Conservation (phyloP, 2,329 filamentous ascomycete genomes). For the Colletotrichum incanum region DNA sequence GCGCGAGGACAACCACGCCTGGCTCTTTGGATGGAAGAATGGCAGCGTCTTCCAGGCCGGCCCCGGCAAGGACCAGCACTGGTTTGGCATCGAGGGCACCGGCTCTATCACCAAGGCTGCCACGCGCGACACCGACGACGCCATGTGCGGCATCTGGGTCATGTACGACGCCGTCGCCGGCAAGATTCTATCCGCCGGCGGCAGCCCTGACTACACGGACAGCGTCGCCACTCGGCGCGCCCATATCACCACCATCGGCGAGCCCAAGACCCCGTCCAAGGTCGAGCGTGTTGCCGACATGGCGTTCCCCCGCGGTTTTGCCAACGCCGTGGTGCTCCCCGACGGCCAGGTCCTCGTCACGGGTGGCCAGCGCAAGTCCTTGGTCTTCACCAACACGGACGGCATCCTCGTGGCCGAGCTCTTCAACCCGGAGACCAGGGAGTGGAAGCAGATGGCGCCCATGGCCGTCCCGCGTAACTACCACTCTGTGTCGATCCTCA, state of each 20-base stretch:
- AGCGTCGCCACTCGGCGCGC: constrained; percentile 60
- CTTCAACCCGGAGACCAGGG: constrained; percentile 59
- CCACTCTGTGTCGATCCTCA: constrained; percentile 64
- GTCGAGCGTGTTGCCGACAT: constrained; percentile 53
- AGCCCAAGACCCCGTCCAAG: constrained; percentile 44
- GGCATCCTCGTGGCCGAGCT: constrained; percentile 61
- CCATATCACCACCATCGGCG: constrained; percentile 65
- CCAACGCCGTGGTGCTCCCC: constrained; percentile 64
- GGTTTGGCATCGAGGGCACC: constrained; percentile 64
- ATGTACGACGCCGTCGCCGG: constrained; percentile 74
- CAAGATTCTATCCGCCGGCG: constrained; percentile 70
- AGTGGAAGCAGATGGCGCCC: constrained; percentile 56
- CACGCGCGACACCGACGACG: constrained; percentile 57
- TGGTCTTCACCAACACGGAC: constrained; percentile 62
- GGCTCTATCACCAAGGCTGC: constrained; percentile 62
- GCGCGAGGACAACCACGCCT: constrained; percentile 55
- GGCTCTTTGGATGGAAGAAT: constrained; percentile 61
- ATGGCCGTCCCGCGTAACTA: constrained; percentile 63
- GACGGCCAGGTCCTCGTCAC: constrained; percentile 63
- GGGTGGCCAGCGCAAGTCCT: constrained; percentile 61
- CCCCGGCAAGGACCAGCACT: constrained; percentile 69
- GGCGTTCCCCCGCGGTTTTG: constrained; percentile 58
- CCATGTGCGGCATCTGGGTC: constrained; percentile 70
- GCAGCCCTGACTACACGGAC: constrained; percentile 62
- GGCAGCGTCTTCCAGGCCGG: constrained; percentile 69